A percentile compares a stretch with the other conserved stretches of the same genome.
These are phyloP conservation scores for Fusarium poae DNA, from an alignment of 2,329 filamentous ascomycete species.

Conservation along the genomic window DNA sequence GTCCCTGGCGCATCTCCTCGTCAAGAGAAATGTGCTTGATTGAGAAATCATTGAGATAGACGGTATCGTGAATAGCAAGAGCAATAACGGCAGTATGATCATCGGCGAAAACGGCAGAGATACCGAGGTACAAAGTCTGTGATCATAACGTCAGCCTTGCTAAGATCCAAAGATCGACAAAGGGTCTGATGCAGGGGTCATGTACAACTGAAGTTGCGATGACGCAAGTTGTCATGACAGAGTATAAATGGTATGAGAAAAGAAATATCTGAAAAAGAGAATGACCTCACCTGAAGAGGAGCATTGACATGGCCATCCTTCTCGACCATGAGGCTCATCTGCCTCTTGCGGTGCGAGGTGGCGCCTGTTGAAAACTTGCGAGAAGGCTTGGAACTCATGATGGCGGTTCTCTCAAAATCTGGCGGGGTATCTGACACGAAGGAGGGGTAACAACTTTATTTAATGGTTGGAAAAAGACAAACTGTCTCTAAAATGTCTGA, in stretches of 20 bases:
- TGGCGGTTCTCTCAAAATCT: conserved; percentile 32
- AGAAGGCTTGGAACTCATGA: conserved; percentile 45
- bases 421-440: conserved; percentile 28
- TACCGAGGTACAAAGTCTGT: conserved; percentile 72
- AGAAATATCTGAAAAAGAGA: not conserved
- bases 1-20: conserved; percentile 54
- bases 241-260: not conserved
- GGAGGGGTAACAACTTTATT: conserved; percentile 30
- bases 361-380: conserved; percentile 61
- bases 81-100: conserved; percentile 70
- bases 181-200: conserved; percentile 7
- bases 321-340: conserved; percentile 61
- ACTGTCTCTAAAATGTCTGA: conserved; percentile 19
- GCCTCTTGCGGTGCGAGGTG: conserved; percentile 61
- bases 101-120: conserved; percentile 67
- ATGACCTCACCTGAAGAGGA: conserved; percentile 59
- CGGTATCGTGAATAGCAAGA: conserved; percentile 78
- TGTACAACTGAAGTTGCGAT: conserved; percentile 1
- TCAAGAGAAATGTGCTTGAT: conserved; percentile 68
- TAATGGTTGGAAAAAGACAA: not conserved
- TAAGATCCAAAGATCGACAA: not conserved
- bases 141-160: conserved; percentile 25
- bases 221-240: conserved; percentile 42
- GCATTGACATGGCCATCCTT: conserved; percentile 60
- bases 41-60: conserved; percentile 80